Base-by-base conservation (phyloP, 108 stramenopile genomes). In the Skeletonema potamos region DNA sequence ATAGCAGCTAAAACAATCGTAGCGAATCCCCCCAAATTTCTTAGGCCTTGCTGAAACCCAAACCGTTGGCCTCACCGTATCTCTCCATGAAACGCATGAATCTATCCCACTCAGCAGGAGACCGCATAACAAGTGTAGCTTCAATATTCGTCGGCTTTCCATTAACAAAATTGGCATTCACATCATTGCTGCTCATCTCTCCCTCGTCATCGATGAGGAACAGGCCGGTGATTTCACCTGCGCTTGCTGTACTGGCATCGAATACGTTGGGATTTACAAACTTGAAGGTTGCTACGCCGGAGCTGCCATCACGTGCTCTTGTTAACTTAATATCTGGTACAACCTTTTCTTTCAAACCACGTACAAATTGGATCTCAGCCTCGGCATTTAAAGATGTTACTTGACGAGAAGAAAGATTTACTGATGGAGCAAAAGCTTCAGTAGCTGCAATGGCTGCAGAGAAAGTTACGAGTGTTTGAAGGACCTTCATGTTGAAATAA, bases 61-160 rank as follows among this genome's bases (percentile, higher is more conserved):
- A 66, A 44, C 83, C 91, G 65, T 92, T 89, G 24, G 79, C 86
- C 74, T 90, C 87, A 4, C 74, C 83, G 75, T 93, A 93, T 44
- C 85, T 64, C 57, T 90, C 87, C 92, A 93, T 90, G 70, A 93
- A 93, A 63, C 92, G 72, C 92, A 93, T 93, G 74, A 93, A 93
- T 68, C 92, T 68, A 60, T 93, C 87, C 92, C 92, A 93, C 58
- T 87, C 86, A 51, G 68, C 85, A 17, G 92, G 92, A 61, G 84
- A 87, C 32, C 59, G 81, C 89, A 93, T 84, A 30, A 90, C 72
- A 59, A 85, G 80, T 1, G 73, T 67, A 28, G 86, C 80, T 57
- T 86, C 87, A 72, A 93, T 90, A 13, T 76, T 54, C 81, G 87
- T 81, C n/a, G 92, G 92, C 59, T 93, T 93, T 24, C 92, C 92